Percentiles rank a stretch among this genome's conserved stretches.
These are phyloP conservation scores for Candida hungchunana DNA, from an alignment of 805 yeast species.

Conservation along the genomic window DNA sequence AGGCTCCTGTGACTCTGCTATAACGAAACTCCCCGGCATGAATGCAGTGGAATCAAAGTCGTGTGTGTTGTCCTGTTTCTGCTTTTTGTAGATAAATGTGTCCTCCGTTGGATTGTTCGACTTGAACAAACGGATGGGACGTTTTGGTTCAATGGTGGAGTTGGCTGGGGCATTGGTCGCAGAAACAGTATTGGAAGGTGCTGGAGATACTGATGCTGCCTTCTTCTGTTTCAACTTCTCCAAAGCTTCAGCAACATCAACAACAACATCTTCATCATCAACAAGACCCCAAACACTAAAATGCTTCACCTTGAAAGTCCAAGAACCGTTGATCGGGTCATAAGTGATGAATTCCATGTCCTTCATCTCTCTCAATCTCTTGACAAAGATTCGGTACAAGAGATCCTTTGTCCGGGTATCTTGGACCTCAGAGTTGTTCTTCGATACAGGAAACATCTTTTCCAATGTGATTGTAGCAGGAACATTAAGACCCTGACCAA, in stretches of 20 bases:
- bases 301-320: slow-evolving; percentile 84
- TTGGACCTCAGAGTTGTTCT: slow-evolving; percentile 15
- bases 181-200: not conserved
- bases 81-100: slow-evolving; percentile 31
- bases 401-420: slow-evolving; percentile 31
- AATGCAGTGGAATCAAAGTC: slow-evolving; percentile 20
- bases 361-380: slow-evolving; percentile 44
- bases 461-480: slow-evolving; percentile 73
- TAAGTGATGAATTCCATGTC: slow-evolving; percentile 82
- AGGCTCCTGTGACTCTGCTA: slow-evolving; percentile 4
- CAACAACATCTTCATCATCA: slow-evolving; percentile 56
- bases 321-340: slow-evolving; percentile 67
- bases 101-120: slow-evolving; percentile 23
- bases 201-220: slow-evolving; percentile 1
- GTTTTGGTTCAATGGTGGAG: slow-evolving; percentile 1
- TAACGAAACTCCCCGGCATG: slow-evolving; percentile 28
- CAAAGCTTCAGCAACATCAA: slow-evolving; percentile 42
- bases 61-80: slow-evolving; percentile 20
- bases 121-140: slow-evolving; percentile 7
- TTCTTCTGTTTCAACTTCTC: slow-evolving; percentile 22
- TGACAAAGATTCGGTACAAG: slow-evolving; percentile 45
- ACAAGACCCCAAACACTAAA: slow-evolving; percentile 93
- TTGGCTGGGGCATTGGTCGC: slow-evolving; percentile 8
- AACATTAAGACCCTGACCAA: slow-evolving; percentile 68
- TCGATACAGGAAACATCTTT: slow-evolving; percentile 46